Percentiles rank a stretch among this genome's conserved stretches.
phyloP scores from a whole-genome alignment of 352 stramenopile species.

The Pythium vanterpoolii region DNA sequence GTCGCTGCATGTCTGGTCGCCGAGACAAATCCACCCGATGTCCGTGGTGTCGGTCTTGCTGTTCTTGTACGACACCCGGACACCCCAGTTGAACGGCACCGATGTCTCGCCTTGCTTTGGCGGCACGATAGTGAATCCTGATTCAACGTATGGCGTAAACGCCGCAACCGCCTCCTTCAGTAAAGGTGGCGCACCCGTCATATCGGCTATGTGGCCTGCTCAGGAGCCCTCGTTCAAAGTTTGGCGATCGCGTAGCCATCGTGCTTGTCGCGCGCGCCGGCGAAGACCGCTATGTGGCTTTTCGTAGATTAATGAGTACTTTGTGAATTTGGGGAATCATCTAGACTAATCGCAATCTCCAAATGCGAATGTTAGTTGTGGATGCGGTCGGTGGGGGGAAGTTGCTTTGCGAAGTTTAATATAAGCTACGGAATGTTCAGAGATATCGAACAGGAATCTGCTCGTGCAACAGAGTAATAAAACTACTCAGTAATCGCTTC shows the following conservation, averaged over 20 bases:
- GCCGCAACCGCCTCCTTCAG: neutral
- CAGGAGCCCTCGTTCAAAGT: neutral
- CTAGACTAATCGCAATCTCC: no score
- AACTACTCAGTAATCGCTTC: neutral
- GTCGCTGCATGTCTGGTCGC: neutral
- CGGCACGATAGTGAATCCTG: neutral
- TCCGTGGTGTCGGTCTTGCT: neutral
- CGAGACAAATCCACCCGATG: conserved; percentile 3
- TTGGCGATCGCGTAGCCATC: neutral
- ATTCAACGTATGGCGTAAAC: neutral
- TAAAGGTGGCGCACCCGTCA: neutral
- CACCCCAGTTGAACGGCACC: neutral
- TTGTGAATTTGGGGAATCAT: no score
- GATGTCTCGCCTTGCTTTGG: neutral
- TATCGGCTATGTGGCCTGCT: neutral
- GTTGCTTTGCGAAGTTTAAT: no score
- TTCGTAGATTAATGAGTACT: no score
- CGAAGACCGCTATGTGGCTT: no score
- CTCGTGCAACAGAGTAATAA: neutral
- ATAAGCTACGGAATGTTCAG: neutral
- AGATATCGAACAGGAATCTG: neutral
- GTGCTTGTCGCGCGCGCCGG: no score
- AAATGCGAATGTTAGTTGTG: no score
- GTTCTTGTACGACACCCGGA: conserved; percentile 7
- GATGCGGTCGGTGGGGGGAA: neutral